Base-by-base conservation (phyloP, 176 grass and related monocot genomes). In the Secale cereale region DNA sequence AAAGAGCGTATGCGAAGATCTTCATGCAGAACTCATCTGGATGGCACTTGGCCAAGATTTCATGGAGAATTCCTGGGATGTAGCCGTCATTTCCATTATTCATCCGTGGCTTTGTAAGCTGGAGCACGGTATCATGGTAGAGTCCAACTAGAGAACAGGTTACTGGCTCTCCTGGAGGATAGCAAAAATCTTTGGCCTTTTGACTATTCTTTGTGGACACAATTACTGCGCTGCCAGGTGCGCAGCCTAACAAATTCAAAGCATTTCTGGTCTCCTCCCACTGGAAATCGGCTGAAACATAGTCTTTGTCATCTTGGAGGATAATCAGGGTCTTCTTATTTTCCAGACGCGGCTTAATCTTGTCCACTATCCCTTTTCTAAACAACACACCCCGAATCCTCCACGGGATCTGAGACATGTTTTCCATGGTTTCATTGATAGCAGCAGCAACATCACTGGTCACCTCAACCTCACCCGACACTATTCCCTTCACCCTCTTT, bases 11-110 rank as follows among this genome's bases (percentile, higher is more conserved):
- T 3, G 12, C 2, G 57, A 85, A 75, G 1, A 74, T 15, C 54
- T 45, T 85, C 73, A 85, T 85, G 69, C 37, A 31, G 4, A 85
- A 65, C 5, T 63, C 71, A 76, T 74, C 11, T 5, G 37, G 57
- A 4, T 59, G 3, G 27, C 82, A 84, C 16, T 3, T 2, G 0
- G 27, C 2, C 40, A 84, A 29, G 30, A 84, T 77, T 2, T 29
- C 17, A 31, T 0, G 68, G 5, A 17, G 8, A 15, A 77, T 74
- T 1, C 4, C 0, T 71, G 22, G n/a, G 14, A 0, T 48, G 6
- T 56, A 2, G 26, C 1, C 2, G 1, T 78, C 20, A 62, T 62
- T 17, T 61, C 5, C 66, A n/a, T 70, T 37, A 4, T 65, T 65
- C 60, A 3, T 6, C 80, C 17, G 12, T 10, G 1, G 10, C 7